Evolutionary conservation across 176 grass and related monocot species (phyloP).

Genomic region (Typha latifolia): DNA sequence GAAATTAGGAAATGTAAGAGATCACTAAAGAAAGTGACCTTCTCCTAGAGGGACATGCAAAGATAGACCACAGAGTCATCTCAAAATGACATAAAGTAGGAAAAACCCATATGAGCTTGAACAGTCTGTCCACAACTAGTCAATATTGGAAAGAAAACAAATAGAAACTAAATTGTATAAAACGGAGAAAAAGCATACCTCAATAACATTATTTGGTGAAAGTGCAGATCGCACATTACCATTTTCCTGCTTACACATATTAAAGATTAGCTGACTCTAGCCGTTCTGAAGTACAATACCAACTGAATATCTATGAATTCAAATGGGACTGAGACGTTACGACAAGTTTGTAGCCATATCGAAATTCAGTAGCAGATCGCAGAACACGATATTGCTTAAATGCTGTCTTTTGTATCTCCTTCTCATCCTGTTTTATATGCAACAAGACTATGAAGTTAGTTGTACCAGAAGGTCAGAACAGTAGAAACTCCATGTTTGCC

Average conservation of each 20-base stretch:
- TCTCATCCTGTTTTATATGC: slow-evolving; percentile 54
- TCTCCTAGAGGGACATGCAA: too few species aligned
- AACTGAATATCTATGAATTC: not conserved
- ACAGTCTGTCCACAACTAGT: too few species aligned
- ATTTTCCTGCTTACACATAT: slow-evolving; percentile 60
- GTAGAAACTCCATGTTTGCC: not conserved
- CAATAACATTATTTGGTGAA: slow-evolving; percentile 55
- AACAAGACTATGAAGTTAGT: not conserved
- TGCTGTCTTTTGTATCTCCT: slow-evolving; percentile 59
- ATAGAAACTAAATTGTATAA: not conserved
- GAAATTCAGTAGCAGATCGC: slow-evolving; percentile 52
- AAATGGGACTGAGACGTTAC: slow-evolving; percentile 34
- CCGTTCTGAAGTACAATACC: not conserved
- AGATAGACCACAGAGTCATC: too few species aligned
- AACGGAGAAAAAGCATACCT: slow-evolving; percentile 36
- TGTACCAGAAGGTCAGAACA: slow-evolving; percentile 2
- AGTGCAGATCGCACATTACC: slow-evolving; percentile 66
- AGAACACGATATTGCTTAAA: slow-evolving; percentile 59
- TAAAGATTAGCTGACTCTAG: slow-evolving; percentile 1
- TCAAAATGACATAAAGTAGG: too few species aligned
- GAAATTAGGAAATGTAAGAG: too few species aligned
- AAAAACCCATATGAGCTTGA: too few species aligned
- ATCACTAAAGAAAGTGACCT: too few species aligned
- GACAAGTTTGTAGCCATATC: slow-evolving; percentile 96
- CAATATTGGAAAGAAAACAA: not conserved